Percentiles rank a stretch among this genome's conserved stretches.
Conservation (phyloP, 495 filamentous ascomycete genomes). For the Aspergillus nanangensis region DNA sequence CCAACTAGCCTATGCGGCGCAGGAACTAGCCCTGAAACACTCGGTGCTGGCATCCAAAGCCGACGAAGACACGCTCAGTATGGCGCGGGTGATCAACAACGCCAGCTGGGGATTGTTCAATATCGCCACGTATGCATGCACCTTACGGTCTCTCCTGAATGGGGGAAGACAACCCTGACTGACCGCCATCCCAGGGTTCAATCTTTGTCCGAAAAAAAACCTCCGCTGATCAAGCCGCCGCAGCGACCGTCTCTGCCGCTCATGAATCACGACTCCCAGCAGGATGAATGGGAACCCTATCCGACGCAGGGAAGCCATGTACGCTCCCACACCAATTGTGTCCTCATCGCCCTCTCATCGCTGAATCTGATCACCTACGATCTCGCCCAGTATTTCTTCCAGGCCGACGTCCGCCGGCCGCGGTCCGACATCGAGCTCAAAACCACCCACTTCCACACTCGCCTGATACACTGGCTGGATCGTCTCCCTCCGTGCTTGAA, state of each 20-base stretch:
- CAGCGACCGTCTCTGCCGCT: constrained; percentile 7
- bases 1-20: constrained; percentile 19
- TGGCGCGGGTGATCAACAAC: constrained; percentile 15
- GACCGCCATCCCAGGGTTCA: constrained; percentile 18
- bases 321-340: constrained; percentile 19
- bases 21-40: constrained; percentile 15
- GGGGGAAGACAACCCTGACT: no score
- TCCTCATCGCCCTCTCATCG: constrained; percentile 20
- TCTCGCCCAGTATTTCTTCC: constrained; percentile 16
- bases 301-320: constrained; percentile 13
- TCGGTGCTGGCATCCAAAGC: constrained; percentile 5
- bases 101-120: constrained; percentile 33
- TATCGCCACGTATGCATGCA: constrained; percentile 22
- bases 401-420: constrained; percentile 2
- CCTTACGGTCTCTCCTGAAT: no score
- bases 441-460: constrained; percentile 12
- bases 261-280: constrained; percentile 9
- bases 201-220: constrained; percentile 19
- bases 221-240: constrained; percentile 12
- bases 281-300: constrained; percentile 25
- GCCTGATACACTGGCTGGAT: constrained; percentile 19
- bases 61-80: constrained; percentile 11
- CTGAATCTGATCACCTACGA: constrained; percentile 22
- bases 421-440: constrained; percentile 10
- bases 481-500: constrained; percentile 17